Conservation (phyloP, 257 asterid species). For the Solanum sejunctum region DNA sequence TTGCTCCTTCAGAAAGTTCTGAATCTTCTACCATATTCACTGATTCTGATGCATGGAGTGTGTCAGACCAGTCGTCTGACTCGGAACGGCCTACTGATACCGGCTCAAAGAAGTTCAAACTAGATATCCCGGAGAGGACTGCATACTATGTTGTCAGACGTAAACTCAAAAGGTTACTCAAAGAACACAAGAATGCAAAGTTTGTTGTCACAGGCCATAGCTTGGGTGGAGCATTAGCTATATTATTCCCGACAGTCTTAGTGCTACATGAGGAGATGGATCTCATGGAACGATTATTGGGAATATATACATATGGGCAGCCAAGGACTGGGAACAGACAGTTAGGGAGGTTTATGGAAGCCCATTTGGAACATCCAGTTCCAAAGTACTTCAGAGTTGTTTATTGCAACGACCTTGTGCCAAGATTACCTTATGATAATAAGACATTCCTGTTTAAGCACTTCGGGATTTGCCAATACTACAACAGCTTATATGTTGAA, state of each 20-base stretch:
- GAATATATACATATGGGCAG: constrained; percentile 77
- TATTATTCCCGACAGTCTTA: constrained; percentile 64
- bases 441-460: constrained; percentile 80
- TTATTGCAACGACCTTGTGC: constrained; percentile 83
- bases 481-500: constrained; percentile 63
- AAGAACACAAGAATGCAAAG: constrained; percentile 56
- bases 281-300: constrained; percentile 42
- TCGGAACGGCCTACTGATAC: constrained; percentile 3
- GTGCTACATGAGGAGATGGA: constrained; percentile 55
- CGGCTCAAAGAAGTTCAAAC: constrained; percentile 3
- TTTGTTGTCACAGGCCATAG: constrained; percentile 88
- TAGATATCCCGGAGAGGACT: constrained; percentile 30
- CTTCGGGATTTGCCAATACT: constrained; percentile 69
- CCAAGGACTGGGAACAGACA: constrained; percentile 71
- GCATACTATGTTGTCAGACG: constrained; percentile 60
- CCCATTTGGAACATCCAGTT: constrained; percentile 38
- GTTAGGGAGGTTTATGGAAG: constrained; percentile 51
- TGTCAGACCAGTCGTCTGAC: constrained; percentile 6
- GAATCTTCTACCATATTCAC: neutral
- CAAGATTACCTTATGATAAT: constrained; percentile 86
- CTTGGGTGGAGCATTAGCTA: constrained; percentile 89
- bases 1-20: constrained; percentile 3
- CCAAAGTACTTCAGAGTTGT: constrained; percentile 69
- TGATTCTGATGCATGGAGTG: constrained; percentile 5
- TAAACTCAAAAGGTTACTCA: constrained; percentile 43